Base-by-base conservation (phyloP, 1,139 yeast species). In the Pichia inconspicua region DNA sequence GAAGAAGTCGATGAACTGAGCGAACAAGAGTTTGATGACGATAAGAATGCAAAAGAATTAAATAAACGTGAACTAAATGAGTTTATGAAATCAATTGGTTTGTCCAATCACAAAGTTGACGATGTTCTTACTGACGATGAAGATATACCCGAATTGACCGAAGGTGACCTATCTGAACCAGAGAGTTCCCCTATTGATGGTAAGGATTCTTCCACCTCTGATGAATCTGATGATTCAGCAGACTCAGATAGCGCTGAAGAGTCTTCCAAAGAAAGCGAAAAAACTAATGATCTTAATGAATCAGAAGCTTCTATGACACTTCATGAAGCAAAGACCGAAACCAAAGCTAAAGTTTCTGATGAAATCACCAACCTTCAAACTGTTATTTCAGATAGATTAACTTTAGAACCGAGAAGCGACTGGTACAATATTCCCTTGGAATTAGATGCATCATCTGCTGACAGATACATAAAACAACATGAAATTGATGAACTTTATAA, bases 11-110 rank as follows among this genome's bases (percentile, higher is more conserved):
- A 74, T 27, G 82, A 78, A 36, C 76, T 69, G 25, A 79, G 84
- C 60, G 88, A 81, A 58, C 78, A 77, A 55, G 88, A 82, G 56
- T 80, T 81, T 54, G 72, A 62, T 25, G 69, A 55, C 28, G 71
- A 63, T 14, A 68, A 61, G 39, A 48, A 49, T n/a, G 62, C 62
- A 15, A 90, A 81, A 50, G 65, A 68, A 39, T 69, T 66, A 1
- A 73, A 85, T 31, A 72, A 74, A 14, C 64, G 69, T 36, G 96
- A 87, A 50, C 70, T 88, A 51, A 69, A 75, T 31, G 70, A 69
- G 17, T 83, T 86, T 61, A 81, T 89, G 81, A 75, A 77, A 53
- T 77, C 74, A 32, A 75, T 86, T 57, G 95, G 95, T 0, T 71
- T 86, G 34, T 75, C 72, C 14, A 70, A 68, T 9, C 68, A 61